Percentiles rank a stretch among this genome's conserved stretches.
These are phyloP conservation scores for Mortierella sp. DNA, from an alignment of 371 early-diverging fungal species.

Conservation along the genomic window DNA sequence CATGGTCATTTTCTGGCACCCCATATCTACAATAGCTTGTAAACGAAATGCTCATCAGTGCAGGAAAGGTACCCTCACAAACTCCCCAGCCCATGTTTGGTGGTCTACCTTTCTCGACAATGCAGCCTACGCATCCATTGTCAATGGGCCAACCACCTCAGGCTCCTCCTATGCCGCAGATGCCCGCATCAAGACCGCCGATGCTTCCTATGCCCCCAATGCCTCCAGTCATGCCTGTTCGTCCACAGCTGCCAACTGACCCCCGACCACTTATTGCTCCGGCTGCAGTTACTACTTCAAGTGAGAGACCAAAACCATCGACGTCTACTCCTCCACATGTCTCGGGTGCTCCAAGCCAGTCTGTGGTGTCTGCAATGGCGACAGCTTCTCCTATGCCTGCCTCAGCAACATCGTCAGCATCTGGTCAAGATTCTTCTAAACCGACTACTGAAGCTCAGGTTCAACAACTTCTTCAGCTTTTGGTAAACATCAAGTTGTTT, in stretches of 20 bases:
- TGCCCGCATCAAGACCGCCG: neutral
- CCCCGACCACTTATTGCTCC: neutral
- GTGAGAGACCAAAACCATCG: neutral
- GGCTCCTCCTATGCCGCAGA: neutral
- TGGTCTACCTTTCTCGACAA: neutral
- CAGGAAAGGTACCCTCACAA: slow-evolving; percentile 17
- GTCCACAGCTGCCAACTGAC: neutral
- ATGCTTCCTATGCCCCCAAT: neutral
- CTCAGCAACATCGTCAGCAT: neutral
- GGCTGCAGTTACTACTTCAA: neutral
- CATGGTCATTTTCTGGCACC: neutral
- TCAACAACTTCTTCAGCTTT: slow-evolving; percentile 38
- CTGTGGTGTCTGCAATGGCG: neutral
- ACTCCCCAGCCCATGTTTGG: slow-evolving; percentile 8
- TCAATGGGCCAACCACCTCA: neutral
- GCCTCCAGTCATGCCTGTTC: neutral
- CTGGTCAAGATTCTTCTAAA: slow-evolving; percentile 7
- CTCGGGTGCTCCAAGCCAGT: neutral
- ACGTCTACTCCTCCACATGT: neutral
- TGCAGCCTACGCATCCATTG: neutral
- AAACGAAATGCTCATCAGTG: slow-evolving; percentile 35
- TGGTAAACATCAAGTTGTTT: slow-evolving; percentile 13
- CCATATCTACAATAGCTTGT: slow-evolving; percentile 21
- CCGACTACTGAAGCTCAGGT: slow-evolving; percentile 35
- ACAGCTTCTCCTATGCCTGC: neutral